A percentile compares a stretch with the other conserved stretches of the same genome.
These are phyloP conservation scores for Helichrysum umbraculigerum DNA, from an alignment of 129 eudicot species.

Conservation along the genomic window DNA sequence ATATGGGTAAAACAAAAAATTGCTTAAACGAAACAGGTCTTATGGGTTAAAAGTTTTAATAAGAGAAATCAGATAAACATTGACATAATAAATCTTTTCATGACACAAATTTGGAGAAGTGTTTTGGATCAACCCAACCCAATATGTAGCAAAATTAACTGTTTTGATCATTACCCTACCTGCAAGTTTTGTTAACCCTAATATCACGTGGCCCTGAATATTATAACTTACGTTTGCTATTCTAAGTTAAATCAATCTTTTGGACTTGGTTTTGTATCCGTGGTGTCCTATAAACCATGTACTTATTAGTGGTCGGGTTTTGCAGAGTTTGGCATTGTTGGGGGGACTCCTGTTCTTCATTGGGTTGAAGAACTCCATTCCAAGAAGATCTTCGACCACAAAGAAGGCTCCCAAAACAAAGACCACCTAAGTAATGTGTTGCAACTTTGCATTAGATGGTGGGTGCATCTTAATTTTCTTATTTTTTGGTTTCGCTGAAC, in stretches of 20 bases:
- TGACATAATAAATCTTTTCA: background rate
- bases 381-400: conserved; percentile 32
- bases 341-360: conserved; percentile 42
- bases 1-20: background rate
- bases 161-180: background rate
- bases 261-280: background rate
- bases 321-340: conserved; percentile 44
- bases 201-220: background rate
- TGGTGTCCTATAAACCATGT: background rate
- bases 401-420: conserved; percentile 39
- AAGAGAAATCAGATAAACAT: background rate
- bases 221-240: background rate
- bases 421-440: conserved; percentile 33
- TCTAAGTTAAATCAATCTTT: too few relatives aligned
- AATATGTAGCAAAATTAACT: background rate
- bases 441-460: conserved; percentile 30
- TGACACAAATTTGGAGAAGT: background rate
- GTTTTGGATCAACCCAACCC: background rate
- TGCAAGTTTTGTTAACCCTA: background rate
- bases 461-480: conserved; percentile 26
- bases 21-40: background rate
- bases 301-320: conserved; percentile 3
- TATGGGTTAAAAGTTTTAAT: background rate
- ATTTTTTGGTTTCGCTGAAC: conserved; percentile 17
- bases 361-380: conserved; percentile 42